Conservation (phyloP, 2,329 filamentous ascomycete species). For the Curvularia spicifera region DNA sequence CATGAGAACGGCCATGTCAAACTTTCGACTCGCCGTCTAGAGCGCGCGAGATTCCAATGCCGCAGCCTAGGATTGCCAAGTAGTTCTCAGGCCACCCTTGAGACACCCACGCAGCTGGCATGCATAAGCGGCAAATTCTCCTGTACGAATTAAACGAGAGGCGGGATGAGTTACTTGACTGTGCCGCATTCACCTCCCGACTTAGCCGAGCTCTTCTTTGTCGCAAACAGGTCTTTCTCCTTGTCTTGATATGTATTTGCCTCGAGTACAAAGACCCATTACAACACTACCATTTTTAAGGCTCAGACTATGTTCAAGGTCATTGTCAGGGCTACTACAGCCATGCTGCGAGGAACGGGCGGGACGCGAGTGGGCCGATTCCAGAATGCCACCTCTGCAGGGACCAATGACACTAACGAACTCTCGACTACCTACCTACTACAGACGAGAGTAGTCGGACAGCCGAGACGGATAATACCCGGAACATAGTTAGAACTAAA, state of each 20-base stretch:
- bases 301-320: neutral
- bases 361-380: neutral
- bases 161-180: neutral
- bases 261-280: neutral
- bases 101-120: neutral
- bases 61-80: neutral
- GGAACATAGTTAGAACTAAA: neutral
- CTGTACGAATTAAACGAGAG: neutral
- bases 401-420: neutral
- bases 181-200: neutral
- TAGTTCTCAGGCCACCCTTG: neutral
- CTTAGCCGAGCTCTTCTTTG: too few species aligned
- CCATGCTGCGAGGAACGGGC: neutral
- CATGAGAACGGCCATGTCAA: neutral
- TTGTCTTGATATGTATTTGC: neutral
- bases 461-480: neutral
- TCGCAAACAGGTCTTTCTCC: neutral
- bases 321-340: neutral
- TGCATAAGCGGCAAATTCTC: slow-evolving; percentile 4
- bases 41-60: neutral
- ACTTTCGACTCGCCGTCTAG: neutral
- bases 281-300: neutral
- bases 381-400: neutral
- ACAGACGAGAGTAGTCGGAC: neutral
- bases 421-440: neutral